A percentile compares a stretch with the other conserved stretches of the same genome.
Conservation (phyloP, 2,329 filamentous ascomycete genomes). For the Verticillium nubilum region DNA sequence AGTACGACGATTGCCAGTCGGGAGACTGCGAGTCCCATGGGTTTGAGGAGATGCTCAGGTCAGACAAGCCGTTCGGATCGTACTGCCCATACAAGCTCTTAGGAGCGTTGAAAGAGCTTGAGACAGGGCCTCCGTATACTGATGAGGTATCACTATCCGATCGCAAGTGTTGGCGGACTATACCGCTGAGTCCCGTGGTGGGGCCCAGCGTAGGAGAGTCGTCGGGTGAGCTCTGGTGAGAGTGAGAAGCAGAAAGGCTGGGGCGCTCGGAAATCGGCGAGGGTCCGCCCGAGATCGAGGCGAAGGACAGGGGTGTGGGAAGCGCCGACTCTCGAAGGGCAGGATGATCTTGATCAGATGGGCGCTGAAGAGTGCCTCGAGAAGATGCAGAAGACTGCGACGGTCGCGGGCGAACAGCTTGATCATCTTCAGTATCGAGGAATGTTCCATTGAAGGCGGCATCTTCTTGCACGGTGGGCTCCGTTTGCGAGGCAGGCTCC, state of each 20-base stretch:
- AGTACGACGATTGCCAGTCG: slow-evolving; percentile 11
- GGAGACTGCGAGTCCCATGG: slow-evolving; percentile 33
- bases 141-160: slow-evolving; percentile 78
- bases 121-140: slow-evolving; percentile 53
- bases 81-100: slow-evolving; percentile 18
- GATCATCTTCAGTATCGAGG: slow-evolving; percentile 34
- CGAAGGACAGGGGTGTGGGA: slow-evolving; percentile 35
- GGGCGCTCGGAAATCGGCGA: slow-evolving; percentile 19
- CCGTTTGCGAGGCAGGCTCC: slow-evolving; percentile 19
- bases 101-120: slow-evolving; percentile 32
- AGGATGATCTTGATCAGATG: slow-evolving; percentile 48
- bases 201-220: slow-evolving; percentile 82
- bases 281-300: slow-evolving; percentile 21
- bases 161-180: slow-evolving; percentile 81
- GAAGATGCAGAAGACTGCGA: slow-evolving; percentile 17
- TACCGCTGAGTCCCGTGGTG: slow-evolving; percentile 64
- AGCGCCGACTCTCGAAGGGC: slow-evolving; percentile 42
- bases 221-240: slow-evolving; percentile 22
- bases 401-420: not conserved
- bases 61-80: slow-evolving; percentile 21
- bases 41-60: slow-evolving; percentile 29
- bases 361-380: slow-evolving; percentile 36
- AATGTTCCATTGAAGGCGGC: slow-evolving; percentile 29
- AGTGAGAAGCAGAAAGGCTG: slow-evolving; percentile 9
- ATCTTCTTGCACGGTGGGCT: slow-evolving; percentile 27